phyloP scores from a whole-genome alignment of 2,329 filamentous ascomycete genomes.

The Cryphonectria radicalis region DNA sequence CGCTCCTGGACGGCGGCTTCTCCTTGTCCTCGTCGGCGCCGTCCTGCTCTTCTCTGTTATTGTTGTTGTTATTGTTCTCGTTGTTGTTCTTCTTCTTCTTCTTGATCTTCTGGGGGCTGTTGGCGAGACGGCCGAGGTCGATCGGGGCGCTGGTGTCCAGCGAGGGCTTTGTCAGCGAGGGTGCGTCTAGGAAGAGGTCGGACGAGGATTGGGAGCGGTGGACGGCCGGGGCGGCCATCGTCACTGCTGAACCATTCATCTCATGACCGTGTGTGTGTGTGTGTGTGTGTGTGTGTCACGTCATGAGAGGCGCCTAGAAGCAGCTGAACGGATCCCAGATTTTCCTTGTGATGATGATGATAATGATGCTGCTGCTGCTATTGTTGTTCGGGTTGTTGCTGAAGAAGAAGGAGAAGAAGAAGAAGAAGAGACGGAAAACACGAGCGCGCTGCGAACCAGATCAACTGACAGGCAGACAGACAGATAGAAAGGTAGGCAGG shows the following conservation, averaged over 20 bases:
- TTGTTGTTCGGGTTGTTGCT: background rate
- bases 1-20: background rate
- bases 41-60: background rate
- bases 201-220: constrained; percentile 42
- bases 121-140: constrained; percentile 15
- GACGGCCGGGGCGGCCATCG: constrained; percentile 47
- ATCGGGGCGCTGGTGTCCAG: constrained; percentile 27
- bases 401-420: background rate
- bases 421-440: constrained; percentile 5
- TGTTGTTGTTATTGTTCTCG: too few species aligned
- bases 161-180: constrained; percentile 32
- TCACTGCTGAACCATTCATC: constrained; percentile 48
- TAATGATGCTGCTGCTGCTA: background rate
- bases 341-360: background rate
- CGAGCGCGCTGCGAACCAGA: constrained; percentile 15
- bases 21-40: background rate
- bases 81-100: too few species aligned
- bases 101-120: constrained; percentile 10
- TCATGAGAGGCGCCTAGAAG: constrained; percentile 25
- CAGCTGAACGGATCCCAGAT: constrained; percentile 13
- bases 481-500: constrained; percentile 3
- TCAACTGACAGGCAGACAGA: constrained; percentile 23
- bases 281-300: constrained; percentile 27
- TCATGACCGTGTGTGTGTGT: constrained; percentile 41
- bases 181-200: constrained; percentile 35